These are phyloP conservation scores for Sparassis latifolia DNA, from an alignment of 1,284 basidiomycete genomes.

Conservation along the genomic window DNA sequence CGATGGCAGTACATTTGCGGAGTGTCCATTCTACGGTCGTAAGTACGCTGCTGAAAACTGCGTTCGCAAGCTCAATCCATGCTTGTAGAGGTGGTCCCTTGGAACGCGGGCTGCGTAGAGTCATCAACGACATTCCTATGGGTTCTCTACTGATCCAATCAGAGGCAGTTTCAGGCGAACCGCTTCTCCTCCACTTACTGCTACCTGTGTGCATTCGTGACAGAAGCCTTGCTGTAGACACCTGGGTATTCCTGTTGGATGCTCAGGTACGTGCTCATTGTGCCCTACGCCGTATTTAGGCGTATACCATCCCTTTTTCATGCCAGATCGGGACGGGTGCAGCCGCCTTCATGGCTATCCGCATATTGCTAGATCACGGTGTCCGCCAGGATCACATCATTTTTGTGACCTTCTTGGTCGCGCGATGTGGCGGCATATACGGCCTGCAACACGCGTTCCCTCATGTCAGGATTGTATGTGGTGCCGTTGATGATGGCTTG, in stretches of 20 bases:
- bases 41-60: constrained; percentile 22
- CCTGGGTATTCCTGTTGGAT: constrained; percentile 90
- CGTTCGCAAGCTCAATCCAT: no score
- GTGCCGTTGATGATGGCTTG: constrained; percentile 72
- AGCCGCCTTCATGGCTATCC: constrained; percentile 93
- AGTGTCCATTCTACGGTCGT: constrained; percentile 81
- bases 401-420: constrained; percentile 86
- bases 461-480: constrained; percentile 73
- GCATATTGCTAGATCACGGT: constrained; percentile 95
- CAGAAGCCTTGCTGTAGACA: constrained; percentile 54
- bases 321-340: constrained; percentile 88
- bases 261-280: constrained; percentile 54
- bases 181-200: constrained; percentile 77
- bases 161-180: constrained; percentile 80
- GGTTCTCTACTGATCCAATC: constrained; percentile 92
- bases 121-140: constrained; percentile 82
- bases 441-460: constrained; percentile 83
- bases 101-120: constrained; percentile 84
- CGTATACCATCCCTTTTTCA: not conserved
- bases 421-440: constrained; percentile 72
- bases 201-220: constrained; percentile 72
- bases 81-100: constrained; percentile 74
- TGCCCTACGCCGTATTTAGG: not conserved
- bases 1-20: constrained; percentile 60
- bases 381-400: constrained; percentile 79